A percentile compares a stretch with the other conserved stretches of the same genome.
Conservation (phyloP, 257 asterid genomes). For the Solanum chmielewskii region DNA sequence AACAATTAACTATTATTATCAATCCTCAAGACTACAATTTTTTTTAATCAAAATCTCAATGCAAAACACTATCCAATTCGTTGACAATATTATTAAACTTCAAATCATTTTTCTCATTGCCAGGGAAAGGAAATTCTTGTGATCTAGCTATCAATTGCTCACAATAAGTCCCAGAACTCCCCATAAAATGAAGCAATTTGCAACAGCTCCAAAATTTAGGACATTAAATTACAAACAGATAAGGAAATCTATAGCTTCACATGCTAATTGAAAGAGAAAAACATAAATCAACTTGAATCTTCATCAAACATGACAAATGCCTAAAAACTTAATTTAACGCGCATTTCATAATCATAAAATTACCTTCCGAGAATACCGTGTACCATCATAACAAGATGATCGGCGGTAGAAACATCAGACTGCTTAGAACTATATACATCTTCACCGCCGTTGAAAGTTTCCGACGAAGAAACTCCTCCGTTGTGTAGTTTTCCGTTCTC, state of each 20-base stretch:
- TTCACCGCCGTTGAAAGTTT: constrained; percentile 51
- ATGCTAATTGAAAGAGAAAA: not conserved
- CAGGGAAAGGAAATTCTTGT: not conserved
- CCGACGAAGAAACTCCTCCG: constrained; percentile 42
- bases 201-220: not conserved
- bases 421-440: constrained; percentile 52
- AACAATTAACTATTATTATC: not conserved
- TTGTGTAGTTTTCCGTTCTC: constrained; percentile 25
- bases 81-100: not conserved
- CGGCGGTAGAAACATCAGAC: constrained; percentile 60
- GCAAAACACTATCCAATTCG: not conserved
- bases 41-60: not conserved
- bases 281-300: not conserved
- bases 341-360: not conserved
- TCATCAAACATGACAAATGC: not conserved
- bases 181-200: not conserved
- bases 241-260: not conserved
- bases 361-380: constrained; percentile 99
- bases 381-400: constrained; percentile 92
- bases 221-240: not conserved
- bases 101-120: not conserved
- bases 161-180: not conserved
- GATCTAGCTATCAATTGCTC: not conserved
- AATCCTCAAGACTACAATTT: not conserved
- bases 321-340: not conserved